Evolutionary conservation across 2,329 filamentous ascomycete genomes (phyloP).

Genomic region (Fusarium nanum): DNA sequence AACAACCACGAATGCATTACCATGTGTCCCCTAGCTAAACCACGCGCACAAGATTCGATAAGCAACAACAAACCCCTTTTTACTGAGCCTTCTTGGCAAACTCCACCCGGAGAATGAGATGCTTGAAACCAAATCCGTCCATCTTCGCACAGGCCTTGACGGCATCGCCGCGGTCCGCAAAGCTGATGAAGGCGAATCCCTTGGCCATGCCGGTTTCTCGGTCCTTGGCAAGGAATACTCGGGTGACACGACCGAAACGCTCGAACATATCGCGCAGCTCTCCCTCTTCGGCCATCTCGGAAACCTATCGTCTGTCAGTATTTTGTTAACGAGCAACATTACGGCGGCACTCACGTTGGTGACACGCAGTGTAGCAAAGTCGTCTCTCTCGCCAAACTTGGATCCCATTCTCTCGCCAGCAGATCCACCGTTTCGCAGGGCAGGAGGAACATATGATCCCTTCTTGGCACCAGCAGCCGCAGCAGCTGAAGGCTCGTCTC

Average conservation of each 20-base stretch:
- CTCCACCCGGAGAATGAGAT: constrained; percentile 87
- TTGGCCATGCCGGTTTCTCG: constrained; percentile 95
- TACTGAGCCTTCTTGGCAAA: constrained; percentile 80
- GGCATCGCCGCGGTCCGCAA: constrained; percentile 88
- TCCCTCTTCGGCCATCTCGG: constrained; percentile 95
- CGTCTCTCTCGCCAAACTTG: constrained; percentile 94
- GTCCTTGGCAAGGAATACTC: constrained; percentile 98
- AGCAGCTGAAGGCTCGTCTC: constrained; percentile 62
- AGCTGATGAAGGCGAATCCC: constrained; percentile 99
- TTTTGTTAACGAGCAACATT: neutral
- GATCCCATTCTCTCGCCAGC: constrained; percentile 86
- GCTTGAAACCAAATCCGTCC: constrained; percentile 93
- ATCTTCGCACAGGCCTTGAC: constrained; percentile 95
- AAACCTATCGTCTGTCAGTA: constrained; percentile 71
- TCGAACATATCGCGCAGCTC: constrained; percentile 99
- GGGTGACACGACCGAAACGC: constrained; percentile 93
- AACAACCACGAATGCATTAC: constrained; percentile 47
- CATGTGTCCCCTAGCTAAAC: constrained; percentile 48
- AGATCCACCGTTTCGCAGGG: constrained; percentile 78
- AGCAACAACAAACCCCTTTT: constrained; percentile 39
- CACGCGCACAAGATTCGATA: constrained; percentile 44
- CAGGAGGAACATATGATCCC: constrained; percentile 93
- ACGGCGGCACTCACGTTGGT: constrained; percentile 82
- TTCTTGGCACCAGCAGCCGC: constrained; percentile 64
- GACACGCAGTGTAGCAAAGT: constrained; percentile 94